Conservation (phyloP, 2,329 filamentous ascomycete genomes). For the Hysterium pulicare region DNA sequence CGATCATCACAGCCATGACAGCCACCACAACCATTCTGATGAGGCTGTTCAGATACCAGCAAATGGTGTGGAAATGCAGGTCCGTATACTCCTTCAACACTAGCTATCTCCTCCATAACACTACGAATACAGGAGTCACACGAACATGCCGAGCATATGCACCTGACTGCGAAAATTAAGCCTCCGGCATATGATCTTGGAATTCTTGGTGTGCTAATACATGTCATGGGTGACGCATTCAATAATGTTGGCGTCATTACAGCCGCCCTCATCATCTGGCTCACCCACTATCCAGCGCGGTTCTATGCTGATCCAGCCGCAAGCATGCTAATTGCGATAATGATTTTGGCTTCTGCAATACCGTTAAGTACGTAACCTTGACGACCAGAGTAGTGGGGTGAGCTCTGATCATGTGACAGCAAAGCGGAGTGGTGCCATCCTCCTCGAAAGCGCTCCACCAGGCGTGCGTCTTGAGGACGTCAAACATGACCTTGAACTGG, state of each 20-base stretch:
- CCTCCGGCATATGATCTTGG: constrained; percentile 55
- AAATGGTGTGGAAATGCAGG: too few relatives aligned
- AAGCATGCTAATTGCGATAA: constrained; percentile 66
- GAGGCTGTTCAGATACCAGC: too few relatives aligned
- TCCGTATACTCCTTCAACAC: too few relatives aligned
- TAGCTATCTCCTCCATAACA: too few relatives aligned
- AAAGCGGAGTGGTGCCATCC: constrained; percentile 60
- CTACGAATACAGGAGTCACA: constrained; percentile 1
- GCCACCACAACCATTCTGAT: constrained; percentile 4
- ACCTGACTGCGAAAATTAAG: constrained; percentile 19
- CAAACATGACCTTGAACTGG: constrained; percentile 65
- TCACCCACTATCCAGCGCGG: constrained; percentile 53
- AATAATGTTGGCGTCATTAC: constrained; percentile 76
- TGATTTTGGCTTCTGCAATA: constrained; percentile 64
- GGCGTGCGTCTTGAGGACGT: constrained; percentile 61
- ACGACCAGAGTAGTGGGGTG: too few relatives aligned
- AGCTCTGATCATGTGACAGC: constrained; percentile 35
- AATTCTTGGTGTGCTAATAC: constrained; percentile 67
- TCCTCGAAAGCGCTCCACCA: constrained; percentile 63
- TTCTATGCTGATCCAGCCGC: constrained; percentile 72
- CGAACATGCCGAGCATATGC: constrained; percentile 25
- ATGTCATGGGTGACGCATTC: constrained; percentile 68
- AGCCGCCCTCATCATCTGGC: constrained; percentile 67
- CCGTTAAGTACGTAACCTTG: constrained; percentile 51
- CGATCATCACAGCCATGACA: constrained; percentile 6